Evolutionary conservation across 1,139 yeast species (phyloP), one percentile per base, ranked within the genome.

Genomic region (Suhomyces maxii): DNA sequence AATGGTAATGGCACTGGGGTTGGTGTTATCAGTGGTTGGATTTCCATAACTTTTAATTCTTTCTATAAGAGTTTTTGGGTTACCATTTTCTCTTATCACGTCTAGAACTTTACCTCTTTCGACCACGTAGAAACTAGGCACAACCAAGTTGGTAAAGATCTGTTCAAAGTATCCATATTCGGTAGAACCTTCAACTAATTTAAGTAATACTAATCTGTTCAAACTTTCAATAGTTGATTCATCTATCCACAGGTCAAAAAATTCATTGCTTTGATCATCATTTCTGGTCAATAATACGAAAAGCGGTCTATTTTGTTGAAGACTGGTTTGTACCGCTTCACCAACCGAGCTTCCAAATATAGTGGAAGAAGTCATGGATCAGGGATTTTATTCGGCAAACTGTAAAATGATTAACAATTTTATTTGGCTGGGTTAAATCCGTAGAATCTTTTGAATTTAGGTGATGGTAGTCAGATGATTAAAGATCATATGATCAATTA

Each of bases 51-150:
- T 30, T 14, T 14, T 28, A 5, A 40, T 14, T n/a, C 46, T 35
- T 10, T 12, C 25, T 7, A 34, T 14, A 11, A 47, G 39, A 3
- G 54, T 60, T 23, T 51, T 51, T 6, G 56, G 45, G 2, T 64
- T 49, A 6, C 63, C 67, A 8, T 12, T 14, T 7, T 66, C 72
- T 3, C 65, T 66, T 7, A 82, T 63, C 9, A 71, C 57, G 37
- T 74, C 81, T 38, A 80, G 53, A 8, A 82, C 63, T 37, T 68
- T 60, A 3, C 84, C 80, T 9, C 69, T 67, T 38, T 62, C 64
- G 8, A 84, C 70, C 44, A 80, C 68, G 61, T 69, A 79, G 49
- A 78, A 66, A 53, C 80, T 71, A 10, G 84, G 88, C 3, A 71
- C 66, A 1, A 55, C 57, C 33, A 74, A 69, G 30, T 70, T 68